These are phyloP conservation scores for Suhomyces prunicola DNA, from an alignment of 805 yeast species.

Conservation along the genomic window DNA sequence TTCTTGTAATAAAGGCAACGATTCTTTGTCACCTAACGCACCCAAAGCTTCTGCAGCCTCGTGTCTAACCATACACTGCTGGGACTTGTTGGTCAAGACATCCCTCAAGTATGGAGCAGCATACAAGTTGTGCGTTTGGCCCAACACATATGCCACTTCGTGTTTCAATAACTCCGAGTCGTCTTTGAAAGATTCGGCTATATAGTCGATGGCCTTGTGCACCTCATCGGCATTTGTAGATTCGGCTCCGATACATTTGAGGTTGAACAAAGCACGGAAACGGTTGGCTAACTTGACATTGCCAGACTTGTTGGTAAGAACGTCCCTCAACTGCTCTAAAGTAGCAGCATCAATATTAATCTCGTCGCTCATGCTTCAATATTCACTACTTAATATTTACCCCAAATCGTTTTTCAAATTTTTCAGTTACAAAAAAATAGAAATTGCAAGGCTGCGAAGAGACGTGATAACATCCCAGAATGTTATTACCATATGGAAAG, in stretches of 20 bases:
- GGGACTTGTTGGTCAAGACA: slow-evolving; percentile 62
- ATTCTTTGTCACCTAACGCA: slow-evolving; percentile 80
- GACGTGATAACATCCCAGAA: too few relatives aligned
- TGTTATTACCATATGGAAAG: too few relatives aligned
- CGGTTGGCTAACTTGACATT: slow-evolving; percentile 75
- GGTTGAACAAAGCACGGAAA: slow-evolving; percentile 89
- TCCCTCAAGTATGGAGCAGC: slow-evolving; percentile 75
- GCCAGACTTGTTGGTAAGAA: slow-evolving; percentile 63
- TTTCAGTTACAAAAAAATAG: not conserved
- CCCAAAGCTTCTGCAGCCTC: slow-evolving; percentile 99
- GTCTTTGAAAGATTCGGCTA: slow-evolving; percentile 78
- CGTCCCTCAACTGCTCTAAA: slow-evolving; percentile 70
- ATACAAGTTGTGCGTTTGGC: slow-evolving; percentile 83
- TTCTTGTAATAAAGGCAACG: slow-evolving; percentile 61
- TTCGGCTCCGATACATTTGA: slow-evolving; percentile 83
- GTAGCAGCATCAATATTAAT: slow-evolving; percentile 40
- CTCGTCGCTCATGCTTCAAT: slow-evolving; percentile 25
- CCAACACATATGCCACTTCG: slow-evolving; percentile 95
- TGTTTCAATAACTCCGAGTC: slow-evolving; percentile 89
- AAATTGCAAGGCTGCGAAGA: not conserved
- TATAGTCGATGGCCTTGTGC: slow-evolving; percentile 68
- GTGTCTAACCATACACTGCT: slow-evolving; percentile 96
- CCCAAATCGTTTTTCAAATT: not conserved
- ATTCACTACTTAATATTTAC: not conserved
- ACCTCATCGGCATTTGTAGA: slow-evolving; percentile 54